Base-by-base conservation (phyloP, 2,329 filamentous ascomycete genomes). In the Pseudopithomyces chartarum region DNA sequence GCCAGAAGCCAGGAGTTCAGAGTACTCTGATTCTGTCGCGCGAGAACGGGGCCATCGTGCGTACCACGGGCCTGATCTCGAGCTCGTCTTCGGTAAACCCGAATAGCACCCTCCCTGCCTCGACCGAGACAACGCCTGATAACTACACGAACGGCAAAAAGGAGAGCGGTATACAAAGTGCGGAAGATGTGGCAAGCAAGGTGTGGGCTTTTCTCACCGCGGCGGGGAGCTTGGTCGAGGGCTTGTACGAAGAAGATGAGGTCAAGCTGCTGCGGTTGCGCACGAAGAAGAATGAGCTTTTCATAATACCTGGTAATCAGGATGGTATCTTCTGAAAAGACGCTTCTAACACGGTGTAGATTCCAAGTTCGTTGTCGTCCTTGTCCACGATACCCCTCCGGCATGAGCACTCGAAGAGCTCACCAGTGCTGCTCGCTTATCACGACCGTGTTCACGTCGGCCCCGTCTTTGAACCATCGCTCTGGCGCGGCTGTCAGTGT, bases 281-380 rank as follows among this genome's bases (percentile, higher is more conserved):
- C 62, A 94, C 90, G n/a, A 92, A 88, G 80, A 92, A 90, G 75
- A 90, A 92, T 66, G 91, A 96, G 75, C 79, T 95, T 60, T 89
- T 95, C 57, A 91, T 95, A 68, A 89, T 94, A 19, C 90, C 90
- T 52, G 81, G 81, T 82, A 72, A 45, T 74, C 56, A 29, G 17
- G 5, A 22, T 42, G 12, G 8, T 32, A 6, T 19, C 22, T 15
- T 36, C 20, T n/a, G 29, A 8, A 26, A 12, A 20, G 39, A 17
- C 19, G 44, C 11, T 8, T 52, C 64, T 74, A 57, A 71, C 39
- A 1, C 39, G 59, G 20, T 36, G 15, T 56, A 74, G 91, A 94
- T 73, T 70, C 84, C 39, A 92, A 91, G 69, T 96, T 90, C 75
- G 80, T 95, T 45, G 82, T 94, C 36, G 86, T 93, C 53, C 88